phyloP scores from a whole-genome alignment of 371 early-diverging fungal genomes.

The Mucor piriformis region DNA sequence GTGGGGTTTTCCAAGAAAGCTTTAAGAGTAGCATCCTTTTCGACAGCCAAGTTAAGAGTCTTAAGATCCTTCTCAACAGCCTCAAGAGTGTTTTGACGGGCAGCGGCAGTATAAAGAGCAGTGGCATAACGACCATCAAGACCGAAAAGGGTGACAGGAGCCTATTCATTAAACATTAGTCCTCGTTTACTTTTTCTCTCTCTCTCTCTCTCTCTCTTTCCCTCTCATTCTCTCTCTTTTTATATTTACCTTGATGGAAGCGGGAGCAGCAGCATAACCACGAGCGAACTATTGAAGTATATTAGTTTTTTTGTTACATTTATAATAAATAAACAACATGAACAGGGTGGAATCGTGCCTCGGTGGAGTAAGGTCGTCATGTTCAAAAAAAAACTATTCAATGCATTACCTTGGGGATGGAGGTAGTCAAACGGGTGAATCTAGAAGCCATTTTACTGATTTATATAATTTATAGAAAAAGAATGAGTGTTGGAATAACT shows the following conservation, averaged over 20 bases:
- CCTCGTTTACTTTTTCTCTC: background rate
- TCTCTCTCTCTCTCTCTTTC: background rate
- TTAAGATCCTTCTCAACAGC: slow-evolving; percentile 88
- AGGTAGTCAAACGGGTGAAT: slow-evolving; percentile 51
- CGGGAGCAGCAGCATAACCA: slow-evolving; percentile 60
- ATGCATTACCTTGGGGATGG: slow-evolving; percentile 46
- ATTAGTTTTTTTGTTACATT: slow-evolving; percentile 5
- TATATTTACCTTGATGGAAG: slow-evolving; percentile 49
- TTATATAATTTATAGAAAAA: slow-evolving; percentile 15
- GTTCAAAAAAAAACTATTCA: slow-evolving; percentile 1
- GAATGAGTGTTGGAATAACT: slow-evolving; percentile 12
- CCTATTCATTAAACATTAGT: slow-evolving; percentile 43
- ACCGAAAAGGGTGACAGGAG: slow-evolving; percentile 87
- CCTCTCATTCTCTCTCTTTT: slow-evolving; percentile 1
- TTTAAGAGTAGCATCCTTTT: slow-evolving; percentile 75
- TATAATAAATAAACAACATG: background rate
- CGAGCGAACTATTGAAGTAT: slow-evolving; percentile 49
- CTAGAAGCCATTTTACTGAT: slow-evolving; percentile 49
- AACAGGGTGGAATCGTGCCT: background rate
- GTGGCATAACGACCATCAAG: slow-evolving; percentile 98
- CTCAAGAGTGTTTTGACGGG: slow-evolving; percentile 80
- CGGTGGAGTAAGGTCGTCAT: background rate
- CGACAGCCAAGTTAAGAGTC: slow-evolving; percentile 65
- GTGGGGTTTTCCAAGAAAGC: slow-evolving; percentile 89
- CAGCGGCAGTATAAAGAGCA: slow-evolving; percentile 94